These are phyloP conservation scores for Ambrosia trifida DNA, from an alignment of 129 eudicot genomes.

Conservation along the genomic window DNA sequence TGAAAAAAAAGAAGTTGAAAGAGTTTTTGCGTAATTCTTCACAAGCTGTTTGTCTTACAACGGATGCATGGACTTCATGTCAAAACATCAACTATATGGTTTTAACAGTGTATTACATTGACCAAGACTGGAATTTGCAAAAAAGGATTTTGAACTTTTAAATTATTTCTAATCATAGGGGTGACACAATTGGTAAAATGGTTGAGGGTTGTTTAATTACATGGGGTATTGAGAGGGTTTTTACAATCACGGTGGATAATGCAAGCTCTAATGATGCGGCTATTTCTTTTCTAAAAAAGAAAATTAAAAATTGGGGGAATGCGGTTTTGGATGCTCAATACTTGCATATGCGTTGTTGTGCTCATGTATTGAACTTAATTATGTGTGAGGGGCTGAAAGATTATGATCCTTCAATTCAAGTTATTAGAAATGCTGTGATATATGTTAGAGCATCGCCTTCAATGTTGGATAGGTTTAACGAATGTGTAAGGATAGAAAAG, in stretches of 20 bases:
- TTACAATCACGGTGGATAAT: neutral
- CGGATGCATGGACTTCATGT: neutral
- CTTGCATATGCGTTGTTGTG: neutral
- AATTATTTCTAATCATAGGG: neutral
- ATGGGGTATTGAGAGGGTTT: slow-evolving; percentile 5
- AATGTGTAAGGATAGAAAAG: neutral
- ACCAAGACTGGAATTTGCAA: neutral
- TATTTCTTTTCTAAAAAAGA: neutral
- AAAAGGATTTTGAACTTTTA: slow-evolving; percentile 2
- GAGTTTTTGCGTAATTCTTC: neutral
- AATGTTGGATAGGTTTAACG: too few relatives aligned
- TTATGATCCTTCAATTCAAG: slow-evolving; percentile 3
- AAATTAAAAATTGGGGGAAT: too few relatives aligned
- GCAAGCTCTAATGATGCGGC: slow-evolving; percentile 6
- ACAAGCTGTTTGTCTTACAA: neutral
- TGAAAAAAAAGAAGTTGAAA: neutral
- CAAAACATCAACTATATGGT: neutral
- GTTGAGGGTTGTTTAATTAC: neutral
- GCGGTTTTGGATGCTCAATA: neutral
- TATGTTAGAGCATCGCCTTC: too few relatives aligned
- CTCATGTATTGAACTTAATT: neutral
- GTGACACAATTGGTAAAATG: slow-evolving; percentile 12
- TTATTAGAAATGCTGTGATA: neutral
- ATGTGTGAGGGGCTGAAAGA: neutral
- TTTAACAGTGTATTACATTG: neutral